Evolutionary conservation across 75 land plant genomes (phyloP), one percentile per base, ranked within the genome.

Genomic region (Cupressus sempervirens): DNA sequence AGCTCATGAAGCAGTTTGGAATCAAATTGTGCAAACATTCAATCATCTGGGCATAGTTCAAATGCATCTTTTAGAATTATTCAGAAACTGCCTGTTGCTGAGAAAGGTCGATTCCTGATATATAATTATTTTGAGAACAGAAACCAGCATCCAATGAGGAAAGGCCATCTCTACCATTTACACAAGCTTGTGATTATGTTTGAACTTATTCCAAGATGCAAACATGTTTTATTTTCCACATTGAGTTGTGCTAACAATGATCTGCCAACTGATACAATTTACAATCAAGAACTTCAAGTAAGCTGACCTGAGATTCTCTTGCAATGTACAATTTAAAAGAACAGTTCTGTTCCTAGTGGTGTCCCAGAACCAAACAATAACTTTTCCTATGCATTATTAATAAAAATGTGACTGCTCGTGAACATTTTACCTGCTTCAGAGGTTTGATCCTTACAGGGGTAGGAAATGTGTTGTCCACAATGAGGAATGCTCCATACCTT

Each of bases 391-490:
- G 26, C 40, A 41, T 82, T 52, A 32, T n/a, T 16, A 82, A 32
- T 52, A 81, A 81, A 10, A 58, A 26, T 58, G n/a, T 30, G 36
- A 46, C 14, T 82, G 75, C 9, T 41, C 2, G 34, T 41, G 43
- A 40, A 40, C 36, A 45, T 62, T 14, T 56, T 30, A 87, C 88
- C 88, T 87, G 87, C n/a, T 67, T 40, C 11, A 87, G 82, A 20
- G 88, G 88, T 36, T 87, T 85, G 82, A 46, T 45, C 56, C 83
- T 76, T 67, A 87, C 2, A 16, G 88, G 88, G n/a, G 88, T 87
- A 46, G 88, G 73, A 82, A 85, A 87, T 18, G 88, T 85, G 67
- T 87, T 87, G 48, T 87, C 88, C 83, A 87, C 88, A 29, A 87
- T 72, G 29, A 87, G 88, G 18, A 87, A 43, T 38, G 86, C 74